Base-by-base conservation (phyloP, 202 grass and related monocot genomes). In the Musa balbisiana region DNA sequence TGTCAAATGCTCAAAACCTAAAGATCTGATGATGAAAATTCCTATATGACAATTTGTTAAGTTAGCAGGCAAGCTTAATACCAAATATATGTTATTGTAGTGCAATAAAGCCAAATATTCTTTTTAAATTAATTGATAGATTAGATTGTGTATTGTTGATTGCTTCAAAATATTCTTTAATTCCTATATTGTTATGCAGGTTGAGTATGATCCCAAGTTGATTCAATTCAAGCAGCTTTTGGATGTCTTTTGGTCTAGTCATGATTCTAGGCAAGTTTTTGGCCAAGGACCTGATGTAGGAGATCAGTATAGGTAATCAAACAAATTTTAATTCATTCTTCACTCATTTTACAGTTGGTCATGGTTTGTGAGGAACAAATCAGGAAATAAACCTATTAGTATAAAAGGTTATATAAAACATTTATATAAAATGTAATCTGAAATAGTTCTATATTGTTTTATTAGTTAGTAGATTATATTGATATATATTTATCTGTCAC, bases 271-370 rank as follows among this genome's bases (percentile, higher is more conserved):
- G 76, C 91, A 98, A 81, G 91, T 92, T 55, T 94, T 99, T 55
- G 95, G 95, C n/a, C 95, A 99, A 87, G 95, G 95, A 53, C 95
- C 95, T 25, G 95, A 99, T 85, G 95, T 99, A 67, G 95, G 95
- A 24, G 90, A 90, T 67, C 95, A 99, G 53, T 99, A 99, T 19
- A 94, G 95, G 95, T 94, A 67, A 73, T 72, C 73, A 51, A 58
- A 12, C 33, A 59, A 75, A 53, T 51, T 67, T 49, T 65, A 1
- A 22, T 9, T 52, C 8, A 55, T 9, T 51, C 2, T 5, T 22
- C 52, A 75, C 69, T 77, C 19, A 1, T 11, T 0, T 2, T 76
- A 3, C 11, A 24, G 59, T 51, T 67, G 51, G 49, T 64, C 52
- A 63, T 23, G 22, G 10, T 72, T 81, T 81, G 49, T 14, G 20